These are phyloP conservation scores for Helicostylum pulchrum DNA, from an alignment of 192 early-diverging fungal genomes.

Conservation along the genomic window DNA sequence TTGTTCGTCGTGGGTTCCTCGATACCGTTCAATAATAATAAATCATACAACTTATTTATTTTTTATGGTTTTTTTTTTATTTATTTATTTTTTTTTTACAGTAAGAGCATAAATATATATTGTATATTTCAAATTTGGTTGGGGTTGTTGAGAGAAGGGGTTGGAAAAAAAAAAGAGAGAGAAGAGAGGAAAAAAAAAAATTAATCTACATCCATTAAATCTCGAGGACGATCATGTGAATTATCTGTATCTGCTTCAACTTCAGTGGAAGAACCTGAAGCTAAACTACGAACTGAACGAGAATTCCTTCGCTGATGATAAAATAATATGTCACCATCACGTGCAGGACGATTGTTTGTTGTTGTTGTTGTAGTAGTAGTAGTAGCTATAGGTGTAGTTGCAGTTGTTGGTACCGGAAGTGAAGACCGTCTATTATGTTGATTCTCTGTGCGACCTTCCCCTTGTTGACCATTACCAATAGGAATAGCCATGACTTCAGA, in stretches of 20 bases:
- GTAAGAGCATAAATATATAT: no score
- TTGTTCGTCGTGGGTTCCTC: slow-evolving; percentile 8
- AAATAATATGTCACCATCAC: slow-evolving; percentile 12
- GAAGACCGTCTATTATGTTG: slow-evolving; percentile 11
- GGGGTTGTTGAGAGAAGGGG: no score
- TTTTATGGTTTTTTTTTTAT: background rate
- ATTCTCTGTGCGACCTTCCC: slow-evolving; percentile 1
- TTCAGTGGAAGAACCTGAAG: slow-evolving; percentile 34
- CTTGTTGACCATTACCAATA: slow-evolving; percentile 9
- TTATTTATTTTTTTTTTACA: background rate
- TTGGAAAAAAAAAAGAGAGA: background rate
- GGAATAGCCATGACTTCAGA: slow-evolving; percentile 22
- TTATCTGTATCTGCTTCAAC: slow-evolving; percentile 23
- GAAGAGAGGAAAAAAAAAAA: background rate
- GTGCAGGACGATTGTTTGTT: slow-evolving; percentile 13
- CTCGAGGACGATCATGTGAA: slow-evolving; percentile 4
- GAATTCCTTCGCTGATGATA: slow-evolving; percentile 25
- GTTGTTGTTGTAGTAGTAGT: background rate
- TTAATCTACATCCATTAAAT: slow-evolving; percentile 26
- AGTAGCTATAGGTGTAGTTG: background rate
- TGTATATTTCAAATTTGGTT: no score
- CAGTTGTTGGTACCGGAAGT: background rate
- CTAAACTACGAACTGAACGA: slow-evolving; percentile 24
- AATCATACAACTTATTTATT: background rate
- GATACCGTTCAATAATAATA: background rate